Conservation (phyloP, 2,329 filamentous ascomycete species). For the Pyrenophora teres region DNA sequence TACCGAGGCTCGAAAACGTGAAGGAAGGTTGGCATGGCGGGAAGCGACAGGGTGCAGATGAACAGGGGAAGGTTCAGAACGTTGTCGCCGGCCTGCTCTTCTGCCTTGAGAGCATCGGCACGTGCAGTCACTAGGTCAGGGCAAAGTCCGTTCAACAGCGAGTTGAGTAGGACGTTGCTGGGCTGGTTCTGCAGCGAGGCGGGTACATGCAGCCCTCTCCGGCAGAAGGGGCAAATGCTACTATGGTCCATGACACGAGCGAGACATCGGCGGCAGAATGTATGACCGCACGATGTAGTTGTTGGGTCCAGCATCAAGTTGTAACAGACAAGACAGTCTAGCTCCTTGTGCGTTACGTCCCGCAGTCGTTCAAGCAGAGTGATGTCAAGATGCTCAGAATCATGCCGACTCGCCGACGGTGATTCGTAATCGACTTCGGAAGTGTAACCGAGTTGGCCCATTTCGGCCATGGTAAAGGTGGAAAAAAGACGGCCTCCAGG, state of each 20-base stretch:
- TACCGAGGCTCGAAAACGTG: slow-evolving; percentile 95
- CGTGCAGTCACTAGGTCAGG: slow-evolving; percentile 64
- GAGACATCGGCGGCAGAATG: slow-evolving; percentile 82
- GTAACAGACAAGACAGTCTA: slow-evolving; percentile 91
- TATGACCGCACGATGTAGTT: slow-evolving; percentile 86
- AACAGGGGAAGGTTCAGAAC: slow-evolving; percentile 70
- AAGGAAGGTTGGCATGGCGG: slow-evolving; percentile 79
- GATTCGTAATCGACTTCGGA: slow-evolving; percentile 60
- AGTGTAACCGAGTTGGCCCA: slow-evolving; percentile 63
- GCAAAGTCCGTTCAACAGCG: slow-evolving; percentile 71
- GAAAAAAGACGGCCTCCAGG: slow-evolving; percentile 66
- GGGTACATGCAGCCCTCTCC: slow-evolving; percentile 64
- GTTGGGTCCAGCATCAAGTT: slow-evolving; percentile 78
- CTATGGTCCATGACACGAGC: slow-evolving; percentile 77
- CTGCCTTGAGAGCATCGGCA: slow-evolving; percentile 59
- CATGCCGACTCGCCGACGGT: slow-evolving; percentile 44
- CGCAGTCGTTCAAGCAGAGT: slow-evolving; percentile 63
- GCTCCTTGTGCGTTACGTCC: slow-evolving; percentile 66
- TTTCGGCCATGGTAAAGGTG: slow-evolving; percentile 68
- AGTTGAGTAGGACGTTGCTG: slow-evolving; percentile 66
- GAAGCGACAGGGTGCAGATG: slow-evolving; percentile 80
- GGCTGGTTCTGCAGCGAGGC: slow-evolving; percentile 56
- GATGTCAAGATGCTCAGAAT: slow-evolving; percentile 52
- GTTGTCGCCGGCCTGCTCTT: slow-evolving; percentile 60
- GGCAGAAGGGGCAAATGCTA: slow-evolving; percentile 78